A percentile compares a stretch with the other conserved stretches of the same genome.
Evolutionary conservation across 2,329 filamentous ascomycete genomes (phyloP).

Genomic region (Sporothrix schenckii): DNA sequence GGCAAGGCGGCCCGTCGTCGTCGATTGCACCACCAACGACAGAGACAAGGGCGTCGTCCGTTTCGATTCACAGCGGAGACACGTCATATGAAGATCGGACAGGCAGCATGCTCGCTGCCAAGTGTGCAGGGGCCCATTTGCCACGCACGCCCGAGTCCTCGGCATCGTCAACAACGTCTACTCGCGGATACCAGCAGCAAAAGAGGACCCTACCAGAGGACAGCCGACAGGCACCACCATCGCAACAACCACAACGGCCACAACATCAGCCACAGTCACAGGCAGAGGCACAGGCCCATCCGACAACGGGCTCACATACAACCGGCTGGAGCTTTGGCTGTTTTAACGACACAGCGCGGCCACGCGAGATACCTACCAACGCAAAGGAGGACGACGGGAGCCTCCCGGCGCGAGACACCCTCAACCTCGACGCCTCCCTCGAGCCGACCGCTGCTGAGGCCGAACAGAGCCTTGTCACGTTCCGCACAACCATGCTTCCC

Average conservation of each 20-base stretch:
- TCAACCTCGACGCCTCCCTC: conserved; percentile 26
- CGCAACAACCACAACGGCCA: conserved; percentile 5
- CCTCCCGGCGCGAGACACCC: background rate
- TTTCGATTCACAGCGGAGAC: background rate
- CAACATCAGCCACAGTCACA: too few relatives aligned
- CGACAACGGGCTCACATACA: background rate
- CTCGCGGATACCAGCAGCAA: background rate
- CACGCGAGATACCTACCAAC: background rate
- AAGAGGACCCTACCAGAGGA: background rate
- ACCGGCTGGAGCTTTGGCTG: conserved; percentile 22
- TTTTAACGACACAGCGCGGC: background rate
- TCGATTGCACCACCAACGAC: background rate
- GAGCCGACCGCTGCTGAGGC: conserved; percentile 45
- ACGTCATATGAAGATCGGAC: background rate
- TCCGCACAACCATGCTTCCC: conserved; percentile 46
- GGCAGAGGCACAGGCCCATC: background rate
- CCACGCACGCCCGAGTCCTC: conserved; percentile 33
- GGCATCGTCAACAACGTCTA: conserved; percentile 17
- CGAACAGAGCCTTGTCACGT: conserved; percentile 47
- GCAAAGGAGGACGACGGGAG: conserved; percentile 3
- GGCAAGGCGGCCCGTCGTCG: background rate
- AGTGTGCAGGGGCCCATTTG: conserved; percentile 12
- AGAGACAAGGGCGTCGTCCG: conserved; percentile 12
- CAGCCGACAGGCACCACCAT: background rate
- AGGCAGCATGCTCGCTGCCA: background rate